Base-by-base conservation (phyloP, 1,139 yeast species). In the Blastobotrys malaysiensis region DNA sequence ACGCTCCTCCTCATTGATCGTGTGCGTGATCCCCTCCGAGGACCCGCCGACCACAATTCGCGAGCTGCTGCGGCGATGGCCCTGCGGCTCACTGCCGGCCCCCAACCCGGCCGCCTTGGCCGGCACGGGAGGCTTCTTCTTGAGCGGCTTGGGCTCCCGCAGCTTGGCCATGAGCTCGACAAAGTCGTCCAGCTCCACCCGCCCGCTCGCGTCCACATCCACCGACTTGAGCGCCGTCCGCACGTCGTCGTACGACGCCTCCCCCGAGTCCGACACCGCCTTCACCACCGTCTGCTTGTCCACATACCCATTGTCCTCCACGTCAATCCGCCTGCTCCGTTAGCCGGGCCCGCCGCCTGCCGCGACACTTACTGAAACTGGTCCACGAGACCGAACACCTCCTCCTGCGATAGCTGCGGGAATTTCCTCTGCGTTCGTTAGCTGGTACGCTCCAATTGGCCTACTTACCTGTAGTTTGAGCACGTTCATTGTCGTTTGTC, bases 1-100 rank as follows among this genome's bases (percentile, higher is more conserved):
- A 69, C 97, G 82, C 74, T 93, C 99, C 77, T 93, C 99, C 65
- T 93, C 98, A 69, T 93, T 90, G 69, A 93, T 90, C 4, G 97
- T 89, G 70, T 93, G 99, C 2, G 97, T 88, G n/a, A 95, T 88
- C 51, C 97, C 97, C 0, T 93, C 80, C 20, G 93, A 83, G 51
- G 87, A 81, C 43, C 95, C 91, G 53, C 88, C 80, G 56, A 88
- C 93, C 48, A 93, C 86, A 65, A 90, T 90, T 63, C 85, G 51
- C n/a, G 61, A 57, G 47, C 49, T 57, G 6, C 57, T 46, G 31
- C 60, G 43, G 9, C 43, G 51, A 14, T 55, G 59, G 11, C 52
- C 55, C 16, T 21, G 24, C 26, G 36, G 43, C 5, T 44, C 50
- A 19, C 48, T 53, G 11, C 56, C 59, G 9, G 46, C 51, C 18